phyloP scores from a whole-genome alignment of 2,329 filamentous ascomycete genomes.

The Stachybotrys chartarum region DNA sequence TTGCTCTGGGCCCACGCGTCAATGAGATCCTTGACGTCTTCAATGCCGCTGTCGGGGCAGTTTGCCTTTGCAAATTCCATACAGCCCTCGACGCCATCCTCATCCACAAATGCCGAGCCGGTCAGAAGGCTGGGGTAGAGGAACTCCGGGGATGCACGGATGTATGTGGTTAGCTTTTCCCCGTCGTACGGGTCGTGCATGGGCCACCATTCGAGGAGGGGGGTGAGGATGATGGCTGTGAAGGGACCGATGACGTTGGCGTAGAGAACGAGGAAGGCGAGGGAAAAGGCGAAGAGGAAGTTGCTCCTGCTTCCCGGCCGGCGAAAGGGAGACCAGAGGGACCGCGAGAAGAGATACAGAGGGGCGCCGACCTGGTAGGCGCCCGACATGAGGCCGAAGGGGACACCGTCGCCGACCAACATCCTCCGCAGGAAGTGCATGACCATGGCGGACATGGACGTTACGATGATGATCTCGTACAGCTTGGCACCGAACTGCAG shows the following conservation, averaged over 20 bases:
- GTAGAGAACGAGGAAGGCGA: neutral
- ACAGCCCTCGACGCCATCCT: neutral
- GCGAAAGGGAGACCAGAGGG: neutral
- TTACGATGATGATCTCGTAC: constrained; percentile 1
- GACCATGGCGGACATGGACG: neutral
- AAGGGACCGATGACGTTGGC: constrained; percentile 1
- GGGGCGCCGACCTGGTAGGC: neutral
- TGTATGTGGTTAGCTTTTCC: neutral
- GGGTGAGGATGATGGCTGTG: neutral
- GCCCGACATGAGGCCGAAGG: neutral
- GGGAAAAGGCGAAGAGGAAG: neutral
- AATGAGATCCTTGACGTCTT: neutral
- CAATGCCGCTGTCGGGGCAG: neutral
- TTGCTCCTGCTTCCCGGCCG: neutral
- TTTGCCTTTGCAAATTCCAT: neutral
- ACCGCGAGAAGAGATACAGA: neutral
- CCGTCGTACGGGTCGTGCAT: neutral
- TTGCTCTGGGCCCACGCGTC: neutral
- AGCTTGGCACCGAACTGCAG: constrained; percentile 1
- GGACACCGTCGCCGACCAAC: neutral
- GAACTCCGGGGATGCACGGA: neutral
- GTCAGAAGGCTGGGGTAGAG: neutral
- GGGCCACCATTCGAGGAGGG: neutral
- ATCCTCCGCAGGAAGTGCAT: neutral
- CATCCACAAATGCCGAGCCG: neutral